Evolutionary conservation across 768 basidiomycete genomes (phyloP), one percentile per base, ranked within the genome.

Genomic region (Tephrocybe sp.): DNA sequence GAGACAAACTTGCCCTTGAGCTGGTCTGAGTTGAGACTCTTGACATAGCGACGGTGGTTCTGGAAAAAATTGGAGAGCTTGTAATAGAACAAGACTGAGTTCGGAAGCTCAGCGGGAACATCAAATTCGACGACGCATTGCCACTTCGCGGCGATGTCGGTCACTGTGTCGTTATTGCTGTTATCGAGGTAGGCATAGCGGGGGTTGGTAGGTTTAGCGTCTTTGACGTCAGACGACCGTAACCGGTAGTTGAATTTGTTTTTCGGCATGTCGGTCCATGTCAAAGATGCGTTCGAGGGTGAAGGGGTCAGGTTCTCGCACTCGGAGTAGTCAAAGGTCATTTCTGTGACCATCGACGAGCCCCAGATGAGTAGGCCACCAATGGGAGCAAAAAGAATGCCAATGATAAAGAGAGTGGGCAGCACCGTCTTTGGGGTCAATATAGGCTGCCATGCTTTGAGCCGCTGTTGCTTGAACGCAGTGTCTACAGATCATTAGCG

Each of bases 401-500:
- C 97, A 61, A 98, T 85, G 64, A 98, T 84, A 71, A 99, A 95
- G 40, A 99, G 81, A 0, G 94, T 96, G 3, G 97, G 97, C 14
- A 99, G 81, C 18, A 99, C 97, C 1, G 94, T 97, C 71, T 95
- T 95, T 4, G 97, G 97, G 4, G 95, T 98, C 41, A 98, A 80
- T 66, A 99, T 98, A 8, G 97, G 97, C 78, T 99, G 97, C 97
- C 97, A 99, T 64, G 97, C 97, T 75, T 98, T 98, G 65, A 99
- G 83, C 50, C 97, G 89, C 71, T 99, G 97, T 69, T 99, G 97
- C 74, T 97, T 98, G 82, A 97, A 98, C 34, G 95, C 96, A 53
- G 95, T 98, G 72, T 98, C 93, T 97, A 68, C 48, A 50, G 58
- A 60, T 38, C 36, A 54, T 60, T 56, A 63, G 50, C 55, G 58